Base-by-base conservation (phyloP, 164 flowering plant species). In the Euptelea pleiosperma region DNA sequence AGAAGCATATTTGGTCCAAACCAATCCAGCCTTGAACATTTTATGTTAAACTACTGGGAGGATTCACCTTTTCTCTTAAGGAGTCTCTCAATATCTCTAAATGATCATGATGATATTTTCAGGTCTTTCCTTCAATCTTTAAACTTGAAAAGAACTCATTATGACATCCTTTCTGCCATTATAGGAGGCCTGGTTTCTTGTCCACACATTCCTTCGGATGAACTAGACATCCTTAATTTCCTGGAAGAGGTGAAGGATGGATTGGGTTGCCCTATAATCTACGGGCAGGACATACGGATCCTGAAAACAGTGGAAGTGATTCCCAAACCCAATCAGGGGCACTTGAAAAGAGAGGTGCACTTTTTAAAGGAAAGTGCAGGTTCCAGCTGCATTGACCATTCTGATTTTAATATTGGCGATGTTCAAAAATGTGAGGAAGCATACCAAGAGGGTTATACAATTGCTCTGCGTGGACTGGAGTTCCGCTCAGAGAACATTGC, bases 401-500 rank as follows among this genome's bases (percentile, higher is more conserved):
- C 72, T 28, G 59, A 64, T 15, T 26, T 41, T 61, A 26, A 30
- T 36, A 19, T 51, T 30, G 58, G 63, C 58, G 76, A 72, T 60
- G 61, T 80, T 31, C 47, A 59, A 19, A 73, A 70, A 65, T 83
- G 81, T 60, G 69, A 75, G 58, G 81, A 75, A 62, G 90, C 90
- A 58, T 75, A 52, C 52, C 62, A 65, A 46, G 66, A 76, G 29
- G 91, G 96, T 29, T 88, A 85, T 69, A 77, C 96, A 58, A 66
- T 85, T 62, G 86, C 91, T 26, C 33, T 88, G 5, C 96, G 90
- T 58, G 96, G 96, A 21, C 72, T 84, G 78, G 88, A 85, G 62
- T 85, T 82, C 61, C 87, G 91, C 3, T 74, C 63, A 52, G 65
- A 73, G 62, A 70, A 57, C 14, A 65, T 85, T 65, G 81, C 90